These are phyloP conservation scores for Magnaporthiopsis incrustans DNA, from an alignment of 2,329 filamentous ascomycete genomes.

Conservation along the genomic window DNA sequence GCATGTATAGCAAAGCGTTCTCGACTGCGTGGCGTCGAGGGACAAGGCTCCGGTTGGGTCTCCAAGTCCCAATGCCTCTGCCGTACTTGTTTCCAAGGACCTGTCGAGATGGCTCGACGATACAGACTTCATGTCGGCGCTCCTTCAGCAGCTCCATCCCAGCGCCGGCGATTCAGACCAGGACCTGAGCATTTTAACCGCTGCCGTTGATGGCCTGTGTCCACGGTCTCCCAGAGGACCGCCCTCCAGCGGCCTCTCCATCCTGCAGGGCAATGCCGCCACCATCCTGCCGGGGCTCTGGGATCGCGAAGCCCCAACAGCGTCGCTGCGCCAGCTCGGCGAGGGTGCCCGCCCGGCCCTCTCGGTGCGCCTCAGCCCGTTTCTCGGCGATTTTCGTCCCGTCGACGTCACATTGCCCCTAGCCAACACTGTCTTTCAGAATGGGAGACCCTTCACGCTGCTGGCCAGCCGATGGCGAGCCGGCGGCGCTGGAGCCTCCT, in stretches of 20 bases:
- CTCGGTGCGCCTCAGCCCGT: slow-evolving; percentile 29
- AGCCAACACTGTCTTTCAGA: slow-evolving; percentile 72
- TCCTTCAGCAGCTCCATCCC: slow-evolving; percentile 16
- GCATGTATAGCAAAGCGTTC: slow-evolving; percentile 9
- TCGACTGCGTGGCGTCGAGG: slow-evolving; percentile 9
- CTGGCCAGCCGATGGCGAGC: slow-evolving; percentile 33
- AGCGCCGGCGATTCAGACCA: not conserved
- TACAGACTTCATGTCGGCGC: slow-evolving; percentile 23
- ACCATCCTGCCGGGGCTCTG: slow-evolving; percentile 39
- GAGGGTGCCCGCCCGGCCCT: slow-evolving; percentile 32
- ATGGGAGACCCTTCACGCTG: slow-evolving; percentile 54
- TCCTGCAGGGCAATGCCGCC: slow-evolving; percentile 36
- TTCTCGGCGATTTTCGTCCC: slow-evolving; percentile 13
- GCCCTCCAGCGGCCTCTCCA: slow-evolving; percentile 38
- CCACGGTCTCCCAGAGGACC: slow-evolving; percentile 22
- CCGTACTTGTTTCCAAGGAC: slow-evolving; percentile 41
- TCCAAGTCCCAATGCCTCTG: slow-evolving; percentile 21
- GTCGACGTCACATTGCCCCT: slow-evolving; percentile 51
- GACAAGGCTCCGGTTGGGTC: not conserved
- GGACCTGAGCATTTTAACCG: slow-evolving; percentile 41
- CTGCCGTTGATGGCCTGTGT: slow-evolving; percentile 47
- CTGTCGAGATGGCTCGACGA: slow-evolving; percentile 42
- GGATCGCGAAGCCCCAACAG: slow-evolving; percentile 13
- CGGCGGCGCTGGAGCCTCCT: slow-evolving; percentile 1
- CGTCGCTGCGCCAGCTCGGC: slow-evolving; percentile 11